A percentile compares a stretch with the other conserved stretches of the same genome.
Evolutionary conservation across 1,284 basidiomycete genomes (phyloP).

Genomic region (Sporisorium graminicola): DNA sequence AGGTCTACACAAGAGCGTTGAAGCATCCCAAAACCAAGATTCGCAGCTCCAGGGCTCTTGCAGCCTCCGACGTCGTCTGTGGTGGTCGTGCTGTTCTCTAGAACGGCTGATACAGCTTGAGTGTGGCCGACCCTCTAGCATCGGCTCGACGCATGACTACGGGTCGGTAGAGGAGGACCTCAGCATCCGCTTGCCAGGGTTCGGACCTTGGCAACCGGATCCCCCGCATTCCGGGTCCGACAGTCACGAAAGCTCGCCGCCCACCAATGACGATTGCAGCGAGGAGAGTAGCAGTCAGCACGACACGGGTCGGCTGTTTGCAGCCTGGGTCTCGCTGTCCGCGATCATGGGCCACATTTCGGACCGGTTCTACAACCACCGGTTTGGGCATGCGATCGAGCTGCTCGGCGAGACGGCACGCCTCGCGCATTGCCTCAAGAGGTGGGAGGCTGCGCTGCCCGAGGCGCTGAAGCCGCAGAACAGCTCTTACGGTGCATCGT

Average conservation of each 20-base stretch:
- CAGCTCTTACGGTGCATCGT: neutral
- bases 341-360: conserved; percentile 22
- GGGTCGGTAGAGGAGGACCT: neutral
- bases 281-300: too few species aligned
- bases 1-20: conserved; percentile 19
- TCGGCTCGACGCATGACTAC: conserved; percentile 4
- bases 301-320: neutral
- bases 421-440: conserved; percentile 4
- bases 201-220: neutral
- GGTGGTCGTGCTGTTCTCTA: conserved; percentile 19
- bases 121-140: conserved; percentile 13
- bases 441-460: conserved; percentile 10
- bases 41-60: neutral
- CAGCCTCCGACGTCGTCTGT: conserved; percentile 6
- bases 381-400: conserved; percentile 17
- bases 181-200: neutral
- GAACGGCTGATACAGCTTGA: conserved; percentile 21
- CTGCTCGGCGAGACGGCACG: conserved; percentile 17
- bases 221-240: too few species aligned
- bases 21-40: neutral
- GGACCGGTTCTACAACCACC: conserved; percentile 18
- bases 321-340: conserved; percentile 18
- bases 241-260: too few species aligned
- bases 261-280: too few species aligned
- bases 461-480: conserved; percentile 18